Base-by-base conservation (phyloP, 805 yeast species). In the Suhomyces emberorum region DNA sequence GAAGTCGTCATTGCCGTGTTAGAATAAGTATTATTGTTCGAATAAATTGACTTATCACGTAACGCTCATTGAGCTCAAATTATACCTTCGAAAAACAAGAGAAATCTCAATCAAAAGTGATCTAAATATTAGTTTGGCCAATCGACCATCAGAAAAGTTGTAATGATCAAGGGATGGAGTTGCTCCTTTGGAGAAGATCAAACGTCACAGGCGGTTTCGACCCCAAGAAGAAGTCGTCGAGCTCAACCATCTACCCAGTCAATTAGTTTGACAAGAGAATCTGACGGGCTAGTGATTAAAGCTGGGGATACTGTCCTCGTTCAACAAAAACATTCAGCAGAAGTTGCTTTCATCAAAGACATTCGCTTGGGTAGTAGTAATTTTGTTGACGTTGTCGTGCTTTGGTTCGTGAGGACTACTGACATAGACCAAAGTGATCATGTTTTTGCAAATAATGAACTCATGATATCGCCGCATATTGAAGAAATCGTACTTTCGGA, bases 241-340 rank as follows among this genome's bases (percentile, higher is more conserved):
- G 23, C 26, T 15, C 30, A 3, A n/a, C 22, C 29, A n/a, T 24
- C 40, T 11, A 34, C 38, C 11, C 33, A 33, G 11, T 15, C 34
- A 7, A 33, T 41, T 23, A 41, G 33, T 11, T 30, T 55, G 3
- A 31, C 33, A 15, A 36, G 58, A 20, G 54, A 50, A 6, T 28
- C 37, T 0, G 85, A 78, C 53, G 74, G 67, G 3, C 42, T 77
- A 24, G 71, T 64, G 30, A 46, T 82, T 15, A 62, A 63, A 17
- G 64, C 65, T 7, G 88, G 88, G 3, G 81, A 76, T 42, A 60
- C 74, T 25, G 49, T 81, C 0, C 51, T 77, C 7, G 60, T 74
- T 28, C 57, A 57, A 21, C 49, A 52, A 22, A 63, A 62, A 36
- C 59, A 58, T 3, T 51, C 42, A 0, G 43, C 52, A 1, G 70